Evolutionary conservation across 2,329 filamentous ascomycete species (phyloP), one percentile per base, ranked within the genome.

Genomic region (Cladosporium oxysporum): DNA sequence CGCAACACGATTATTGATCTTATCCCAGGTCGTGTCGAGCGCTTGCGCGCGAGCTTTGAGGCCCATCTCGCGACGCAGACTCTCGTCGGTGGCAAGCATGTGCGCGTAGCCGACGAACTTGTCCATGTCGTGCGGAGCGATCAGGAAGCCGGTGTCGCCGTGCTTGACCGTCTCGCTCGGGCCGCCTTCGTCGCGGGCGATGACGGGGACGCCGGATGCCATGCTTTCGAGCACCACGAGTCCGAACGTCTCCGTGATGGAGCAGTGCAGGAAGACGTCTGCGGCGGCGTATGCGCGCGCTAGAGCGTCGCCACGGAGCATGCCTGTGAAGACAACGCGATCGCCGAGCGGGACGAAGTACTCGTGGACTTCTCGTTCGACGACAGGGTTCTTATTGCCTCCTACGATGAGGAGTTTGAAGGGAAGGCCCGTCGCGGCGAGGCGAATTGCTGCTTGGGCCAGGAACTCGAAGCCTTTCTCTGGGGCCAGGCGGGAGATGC

Each of bases 391-490:
- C 64, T 85, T 83, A 76, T 91, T 91, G 3, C 88, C 88, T 21
- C 89, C 89, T 0, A 91, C 88, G 64, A 91, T 84, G 69, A 90
- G 80, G 4, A 91, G 82, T 72, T 85, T 89, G 78, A 89, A 91
- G 10, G 80, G 75, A 16, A 90, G 75, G 1, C 84, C 83, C 12
- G 82, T 81, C 12, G 80, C 79, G 49, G 85, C 83, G n/a, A 91
- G 78, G 66, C 82, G 81, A 49, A 78, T 79, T 14, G 83, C 84
- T 1, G 81, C 86, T 61, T 83, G 77, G 5, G 88, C 85, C 28
- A 91, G 80, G 71, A 91, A 91, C 55, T 86, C 85, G 71, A 90
- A 91, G 0, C 89, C 88, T 73, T 91, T 91, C 73, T 91, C 89
- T 1, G 87, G 87, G 0, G 89, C 88, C 28, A 91, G 80, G 33